Base-by-base conservation (phyloP, 2,329 filamentous ascomycete species). In the Keithomyces neogunnii region DNA sequence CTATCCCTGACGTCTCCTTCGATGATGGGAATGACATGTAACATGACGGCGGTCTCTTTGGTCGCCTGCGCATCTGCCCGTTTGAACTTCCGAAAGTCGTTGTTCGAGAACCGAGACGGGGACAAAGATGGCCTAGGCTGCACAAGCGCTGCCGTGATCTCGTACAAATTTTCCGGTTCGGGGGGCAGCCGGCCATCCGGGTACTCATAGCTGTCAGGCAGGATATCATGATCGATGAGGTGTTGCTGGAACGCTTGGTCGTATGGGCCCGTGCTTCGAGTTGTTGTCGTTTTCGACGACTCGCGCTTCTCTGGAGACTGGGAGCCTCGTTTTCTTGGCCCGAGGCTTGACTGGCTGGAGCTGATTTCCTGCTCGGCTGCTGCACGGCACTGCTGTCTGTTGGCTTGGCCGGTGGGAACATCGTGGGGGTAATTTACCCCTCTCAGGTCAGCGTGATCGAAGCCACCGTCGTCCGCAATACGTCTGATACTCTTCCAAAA, bases 221-320 rank as follows among this genome's bases (percentile, higher is more conserved):
- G 56, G n/a, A 60, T 52, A 6, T 50, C n/a, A 28, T 59, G 43
- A 33, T 59, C 50, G n/a, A 57, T 53, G 5, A 60, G 45, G 35
- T 59, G 56, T 53, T 59, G 55, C 32, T 52, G 49, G 28, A 62
- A 62, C 38, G 47, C 51, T 43, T 51, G 46, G 44, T 59, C 53
- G 33, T 60, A 60, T 29, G 51, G 58, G 4, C 56, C 50, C n/a
- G 51, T 60, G 35, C 49, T 56, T 43, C 32, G 52, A 4, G 51
- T 57, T 2, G 43, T 57, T n/a, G 44, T 51, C 7, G 51, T 55
- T n/a, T 56, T 48, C 1, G 49, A 29, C 4, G 51, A 49, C 2
- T 19, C 5, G n/a, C 43, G 10, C 43, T 47, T 62, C 58, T 42
- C 57, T 56, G 44, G 49, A 58, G 59, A 57, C 55, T 45, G 43